These are phyloP conservation scores for Anthoceros angustus DNA, from an alignment of 225 moss, liverwort and hornwort genomes.

Conservation along the genomic window DNA sequence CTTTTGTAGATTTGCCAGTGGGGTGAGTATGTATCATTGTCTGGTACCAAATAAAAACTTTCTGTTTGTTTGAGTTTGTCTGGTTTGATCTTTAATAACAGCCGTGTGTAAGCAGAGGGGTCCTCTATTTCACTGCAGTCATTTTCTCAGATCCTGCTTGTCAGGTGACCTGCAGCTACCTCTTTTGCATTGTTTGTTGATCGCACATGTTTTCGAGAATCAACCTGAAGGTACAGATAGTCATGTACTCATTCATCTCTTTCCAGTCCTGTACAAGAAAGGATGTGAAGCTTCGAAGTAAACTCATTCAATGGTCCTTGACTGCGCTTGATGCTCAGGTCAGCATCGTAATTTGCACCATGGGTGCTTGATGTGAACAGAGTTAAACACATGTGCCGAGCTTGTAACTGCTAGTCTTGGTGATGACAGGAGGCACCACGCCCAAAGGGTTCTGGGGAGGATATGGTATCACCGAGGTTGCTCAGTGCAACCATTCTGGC, in stretches of 20 bases:
- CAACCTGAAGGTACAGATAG: too few relatives aligned
- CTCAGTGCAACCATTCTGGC: constrained; percentile 51
- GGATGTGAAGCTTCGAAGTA: not conserved
- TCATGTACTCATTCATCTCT: not conserved
- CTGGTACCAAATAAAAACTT: not conserved
- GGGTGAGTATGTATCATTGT: constrained; percentile 34
- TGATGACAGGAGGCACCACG: constrained; percentile 46
- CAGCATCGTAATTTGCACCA: not conserved
- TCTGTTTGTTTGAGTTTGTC: constrained; percentile 6
- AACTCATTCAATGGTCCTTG: not conserved
- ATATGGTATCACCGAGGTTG: constrained; percentile 45
- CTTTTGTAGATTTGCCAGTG: constrained; percentile 61
- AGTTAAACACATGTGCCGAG: not conserved
- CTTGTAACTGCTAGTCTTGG: not conserved
- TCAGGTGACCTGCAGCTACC: constrained; percentile 34
- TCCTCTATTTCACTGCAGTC: constrained; percentile 56
- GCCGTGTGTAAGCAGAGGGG: constrained; percentile 25
- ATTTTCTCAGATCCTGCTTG: constrained; percentile 44
- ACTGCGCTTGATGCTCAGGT: not conserved
- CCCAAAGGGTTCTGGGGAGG: constrained; percentile 27
- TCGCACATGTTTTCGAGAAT: too few relatives aligned
- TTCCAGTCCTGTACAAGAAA: not conserved
- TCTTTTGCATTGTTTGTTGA: too few relatives aligned
- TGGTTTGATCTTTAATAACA: not conserved
- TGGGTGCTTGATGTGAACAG: not conserved